Conservation (phyloP, 352 stramenopile species). For the Pythium graminicola region DNA sequence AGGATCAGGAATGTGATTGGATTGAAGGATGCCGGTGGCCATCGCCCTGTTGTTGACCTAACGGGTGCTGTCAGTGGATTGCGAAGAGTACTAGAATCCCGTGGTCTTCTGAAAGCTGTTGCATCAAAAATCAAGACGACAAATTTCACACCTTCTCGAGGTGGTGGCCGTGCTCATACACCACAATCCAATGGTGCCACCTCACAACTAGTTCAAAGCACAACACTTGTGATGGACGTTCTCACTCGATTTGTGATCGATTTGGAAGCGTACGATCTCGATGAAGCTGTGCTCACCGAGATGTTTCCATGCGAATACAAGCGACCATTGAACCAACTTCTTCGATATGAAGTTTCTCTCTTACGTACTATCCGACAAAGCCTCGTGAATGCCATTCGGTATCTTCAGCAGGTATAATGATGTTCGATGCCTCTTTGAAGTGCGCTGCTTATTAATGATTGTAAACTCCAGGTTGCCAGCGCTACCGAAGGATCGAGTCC, state of each 20-base stretch:
- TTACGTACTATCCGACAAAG: background rate
- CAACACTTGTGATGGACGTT: constrained; percentile 4
- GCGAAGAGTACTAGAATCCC: constrained; percentile 11
- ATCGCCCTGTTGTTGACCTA: background rate
- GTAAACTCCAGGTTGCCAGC: constrained; percentile 8
- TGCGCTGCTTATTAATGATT: background rate
- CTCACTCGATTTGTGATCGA: constrained; percentile 12
- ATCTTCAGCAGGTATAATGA: constrained; percentile 14
- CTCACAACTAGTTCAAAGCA: background rate
- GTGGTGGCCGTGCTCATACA: background rate
- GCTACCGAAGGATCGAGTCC: constrained; percentile 3
- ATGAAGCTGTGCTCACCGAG: constrained; percentile 1
- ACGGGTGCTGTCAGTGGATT: background rate
- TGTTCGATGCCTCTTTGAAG: background rate
- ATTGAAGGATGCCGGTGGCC: background rate
- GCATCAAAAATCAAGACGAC: background rate
- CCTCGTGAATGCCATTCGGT: constrained; percentile 8
- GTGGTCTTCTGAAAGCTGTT: background rate
- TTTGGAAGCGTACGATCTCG: constrained; percentile 12
- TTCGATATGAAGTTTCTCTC: constrained; percentile 11
- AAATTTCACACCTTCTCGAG: background rate
- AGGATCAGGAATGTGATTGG: background rate
- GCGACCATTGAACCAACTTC: constrained; percentile 17
- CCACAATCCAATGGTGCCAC: background rate
- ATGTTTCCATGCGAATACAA: constrained; percentile 21